These are phyloP conservation scores for Letharia lupina DNA, from an alignment of 495 filamentous ascomycete species.

Conservation along the genomic window DNA sequence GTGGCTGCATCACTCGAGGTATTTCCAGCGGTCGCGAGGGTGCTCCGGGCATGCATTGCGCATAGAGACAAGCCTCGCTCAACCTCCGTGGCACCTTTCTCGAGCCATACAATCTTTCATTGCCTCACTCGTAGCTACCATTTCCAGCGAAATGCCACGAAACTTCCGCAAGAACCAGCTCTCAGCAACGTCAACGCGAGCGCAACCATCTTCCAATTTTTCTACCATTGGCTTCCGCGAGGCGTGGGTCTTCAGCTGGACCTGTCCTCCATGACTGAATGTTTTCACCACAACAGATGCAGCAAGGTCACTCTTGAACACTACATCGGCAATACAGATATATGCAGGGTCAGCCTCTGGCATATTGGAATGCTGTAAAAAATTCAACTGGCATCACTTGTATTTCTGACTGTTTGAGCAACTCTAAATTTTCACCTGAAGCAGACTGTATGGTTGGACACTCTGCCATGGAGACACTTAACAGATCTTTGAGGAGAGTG, in stretches of 20 bases:
- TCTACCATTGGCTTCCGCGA: neutral
- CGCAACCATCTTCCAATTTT: neutral
- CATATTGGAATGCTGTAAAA: neutral
- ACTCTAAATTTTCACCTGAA: neutral
- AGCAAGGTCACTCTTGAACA: neutral
- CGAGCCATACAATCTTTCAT: neutral
- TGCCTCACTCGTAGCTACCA: neutral
- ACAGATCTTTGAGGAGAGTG: neutral
- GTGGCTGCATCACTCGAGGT: neutral
- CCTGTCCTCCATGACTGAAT: neutral
- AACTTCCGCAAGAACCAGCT: neutral
- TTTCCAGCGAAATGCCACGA: neutral
- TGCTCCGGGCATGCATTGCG: neutral
- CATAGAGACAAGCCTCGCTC: neutral
- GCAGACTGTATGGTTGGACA: neutral
- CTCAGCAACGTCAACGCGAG: neutral
- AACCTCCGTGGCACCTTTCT: neutral
- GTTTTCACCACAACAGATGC: neutral
- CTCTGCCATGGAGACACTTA: neutral
- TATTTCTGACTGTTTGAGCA: neutral
- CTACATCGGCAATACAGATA: neutral
- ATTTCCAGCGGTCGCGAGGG: neutral
- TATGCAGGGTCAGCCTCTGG: neutral
- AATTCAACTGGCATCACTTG: neutral
- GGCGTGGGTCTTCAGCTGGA: neutral